phyloP scores from a whole-genome alignment of 106 monocot species.

The Dendrobium officinale region DNA sequence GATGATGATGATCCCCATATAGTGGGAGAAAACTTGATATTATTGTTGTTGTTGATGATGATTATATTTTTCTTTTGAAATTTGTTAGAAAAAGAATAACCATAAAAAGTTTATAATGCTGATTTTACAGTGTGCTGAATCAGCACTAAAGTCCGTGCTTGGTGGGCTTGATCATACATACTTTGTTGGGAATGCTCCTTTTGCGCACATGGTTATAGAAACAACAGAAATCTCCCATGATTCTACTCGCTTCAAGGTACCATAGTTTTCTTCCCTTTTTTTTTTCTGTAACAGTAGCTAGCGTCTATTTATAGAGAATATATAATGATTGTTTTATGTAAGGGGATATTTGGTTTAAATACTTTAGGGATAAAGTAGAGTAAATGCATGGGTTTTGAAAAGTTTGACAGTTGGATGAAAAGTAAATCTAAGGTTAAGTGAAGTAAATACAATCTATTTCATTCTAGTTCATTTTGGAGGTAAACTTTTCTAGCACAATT shows the following conservation, averaged over 20 bases:
- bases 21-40: too few relatives aligned
- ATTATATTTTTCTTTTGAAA: background rate
- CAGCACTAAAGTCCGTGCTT: conserved; percentile 74
- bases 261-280: background rate
- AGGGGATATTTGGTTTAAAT: too few relatives aligned
- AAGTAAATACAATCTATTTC: too few relatives aligned
- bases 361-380: too few relatives aligned
- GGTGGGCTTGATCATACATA: conserved; percentile 70
- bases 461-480: too few relatives aligned
- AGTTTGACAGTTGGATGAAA: too few relatives aligned
- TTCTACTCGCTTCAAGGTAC: conserved; percentile 58
- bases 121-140: conserved; percentile 78
- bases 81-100: background rate
- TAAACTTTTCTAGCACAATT: too few relatives aligned
- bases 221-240: conserved; percentile 26
- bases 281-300: background rate
- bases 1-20: too few relatives aligned
- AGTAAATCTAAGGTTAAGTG: too few relatives aligned
- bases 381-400: too few relatives aligned
- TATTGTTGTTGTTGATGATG: background rate
- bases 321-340: background rate
- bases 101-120: background rate
- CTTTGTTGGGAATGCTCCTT: conserved; percentile 96
- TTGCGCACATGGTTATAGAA: conserved; percentile 58
- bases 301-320: background rate